Conservation (phyloP, 768 basidiomycete genomes). For the Kwoniella dejecticola region DNA sequence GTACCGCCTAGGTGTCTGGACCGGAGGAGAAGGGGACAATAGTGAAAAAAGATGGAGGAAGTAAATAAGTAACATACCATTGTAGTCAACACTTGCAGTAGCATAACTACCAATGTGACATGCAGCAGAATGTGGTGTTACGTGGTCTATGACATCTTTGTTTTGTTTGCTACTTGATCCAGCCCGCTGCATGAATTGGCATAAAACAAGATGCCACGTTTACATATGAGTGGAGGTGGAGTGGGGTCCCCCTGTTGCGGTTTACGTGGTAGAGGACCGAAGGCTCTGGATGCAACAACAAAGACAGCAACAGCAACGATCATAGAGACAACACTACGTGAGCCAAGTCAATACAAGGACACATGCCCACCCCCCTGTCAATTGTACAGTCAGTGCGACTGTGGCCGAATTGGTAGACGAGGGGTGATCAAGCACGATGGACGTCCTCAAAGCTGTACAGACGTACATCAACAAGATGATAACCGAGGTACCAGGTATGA, state of each 20-base stretch:
- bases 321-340: no score
- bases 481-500: conserved; percentile 83
- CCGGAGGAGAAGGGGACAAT: background rate
- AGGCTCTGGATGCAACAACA: no score
- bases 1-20: conserved; percentile 15
- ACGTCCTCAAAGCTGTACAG: conserved; percentile 92
- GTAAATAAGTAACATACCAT: background rate
- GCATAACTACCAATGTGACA: conserved; percentile 6
- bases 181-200: no score
- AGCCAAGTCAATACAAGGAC: no score
- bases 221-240: conserved; percentile 2
- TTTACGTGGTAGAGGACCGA: no score
- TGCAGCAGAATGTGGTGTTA: conserved; percentile 5
- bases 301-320: background rate
- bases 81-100: background rate
- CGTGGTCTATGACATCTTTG: background rate
- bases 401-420: no score
- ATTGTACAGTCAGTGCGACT: no score
- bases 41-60: conserved; percentile 1
- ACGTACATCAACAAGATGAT: conserved; percentile 89
- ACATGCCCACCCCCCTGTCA: no score
- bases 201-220: background rate
- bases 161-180: background rate
- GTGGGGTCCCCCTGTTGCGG: conserved; percentile 1
- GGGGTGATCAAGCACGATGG: no score